These are phyloP conservation scores for Boletus reticuloceps DNA, from an alignment of 768 basidiomycete species.

Conservation along the genomic window DNA sequence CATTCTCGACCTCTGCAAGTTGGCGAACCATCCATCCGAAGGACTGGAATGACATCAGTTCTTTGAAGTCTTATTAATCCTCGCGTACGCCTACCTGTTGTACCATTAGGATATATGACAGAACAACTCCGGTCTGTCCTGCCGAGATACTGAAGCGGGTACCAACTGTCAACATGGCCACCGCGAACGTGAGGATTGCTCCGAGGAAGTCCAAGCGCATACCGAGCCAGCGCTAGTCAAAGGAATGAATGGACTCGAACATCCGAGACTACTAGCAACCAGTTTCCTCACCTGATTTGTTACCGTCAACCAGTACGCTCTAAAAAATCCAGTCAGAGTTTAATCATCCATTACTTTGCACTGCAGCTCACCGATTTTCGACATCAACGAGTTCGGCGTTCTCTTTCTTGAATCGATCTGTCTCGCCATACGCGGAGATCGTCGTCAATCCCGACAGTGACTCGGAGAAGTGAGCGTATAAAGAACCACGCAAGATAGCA, in stretches of 20 bases:
- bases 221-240: constrained; percentile 72
- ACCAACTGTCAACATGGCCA: constrained; percentile 76
- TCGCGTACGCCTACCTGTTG: constrained; percentile 54
- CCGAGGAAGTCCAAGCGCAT: constrained; percentile 89
- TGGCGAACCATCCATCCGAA: constrained; percentile 79
- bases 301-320: constrained; percentile 85
- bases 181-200: constrained; percentile 63
- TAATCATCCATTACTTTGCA: neutral
- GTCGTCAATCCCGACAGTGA: constrained; percentile 83
- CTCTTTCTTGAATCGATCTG: constrained; percentile 68
- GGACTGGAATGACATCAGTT: constrained; percentile 33
- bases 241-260: neutral
- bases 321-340: constrained; percentile 5
- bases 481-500: constrained; percentile 77
- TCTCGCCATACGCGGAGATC: constrained; percentile 84
- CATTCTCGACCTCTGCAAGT: constrained; percentile 84
- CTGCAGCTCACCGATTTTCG: constrained; percentile 66
- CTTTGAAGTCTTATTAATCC: neutral
- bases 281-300: constrained; percentile 61
- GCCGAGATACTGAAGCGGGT: constrained; percentile 75
- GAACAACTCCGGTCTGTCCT: constrained; percentile 68
- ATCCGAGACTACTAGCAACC: neutral
- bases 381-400: constrained; percentile 76
- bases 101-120: constrained; percentile 78
- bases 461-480: constrained; percentile 94